These are phyloP conservation scores for Fragaria nilgerrensis DNA, from an alignment of 306 rosid species.

Conservation along the genomic window DNA sequence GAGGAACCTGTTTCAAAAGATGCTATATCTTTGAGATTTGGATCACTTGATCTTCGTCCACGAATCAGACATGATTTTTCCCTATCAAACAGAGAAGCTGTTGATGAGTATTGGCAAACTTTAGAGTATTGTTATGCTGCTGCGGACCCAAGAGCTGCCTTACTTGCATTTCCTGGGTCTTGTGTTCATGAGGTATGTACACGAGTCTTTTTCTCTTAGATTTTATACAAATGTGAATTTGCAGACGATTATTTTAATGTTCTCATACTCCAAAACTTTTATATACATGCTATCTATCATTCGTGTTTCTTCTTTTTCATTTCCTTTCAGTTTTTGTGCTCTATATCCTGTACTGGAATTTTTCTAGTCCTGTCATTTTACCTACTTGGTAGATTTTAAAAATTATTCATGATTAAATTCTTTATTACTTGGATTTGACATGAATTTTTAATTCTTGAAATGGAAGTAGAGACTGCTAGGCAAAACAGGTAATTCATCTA, in stretches of 20 bases:
- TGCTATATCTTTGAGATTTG: constrained; percentile 50
- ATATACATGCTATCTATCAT: background rate
- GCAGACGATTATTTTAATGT: constrained; percentile 7
- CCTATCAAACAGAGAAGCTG: constrained; percentile 70
- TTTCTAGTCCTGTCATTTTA: background rate
- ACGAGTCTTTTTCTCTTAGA: background rate
- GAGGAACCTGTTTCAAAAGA: constrained; percentile 86
- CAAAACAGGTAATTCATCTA: background rate
- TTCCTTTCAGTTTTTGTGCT: background rate
- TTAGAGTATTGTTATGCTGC: constrained; percentile 85
- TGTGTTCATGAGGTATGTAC: constrained; percentile 72
- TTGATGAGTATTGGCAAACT: constrained; percentile 89
- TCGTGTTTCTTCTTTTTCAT: background rate
- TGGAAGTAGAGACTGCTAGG: constrained; percentile 7
- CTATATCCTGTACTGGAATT: background rate
- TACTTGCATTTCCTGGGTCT: constrained; percentile 92
- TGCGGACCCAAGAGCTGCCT: constrained; percentile 71
- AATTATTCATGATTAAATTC: background rate
- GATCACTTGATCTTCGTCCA: constrained; percentile 78
- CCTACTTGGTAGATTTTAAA: background rate
- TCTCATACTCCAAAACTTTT: constrained; percentile 9
- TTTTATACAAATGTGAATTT: constrained; percentile 1
- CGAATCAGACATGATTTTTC: constrained; percentile 92
- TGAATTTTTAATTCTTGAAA: constrained; percentile 4
- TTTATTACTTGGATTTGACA: background rate